Evolutionary conservation across 176 grass and related monocot species (phyloP), one percentile per base, ranked within the genome.

Genomic region (Phoenix dactylifera): DNA sequence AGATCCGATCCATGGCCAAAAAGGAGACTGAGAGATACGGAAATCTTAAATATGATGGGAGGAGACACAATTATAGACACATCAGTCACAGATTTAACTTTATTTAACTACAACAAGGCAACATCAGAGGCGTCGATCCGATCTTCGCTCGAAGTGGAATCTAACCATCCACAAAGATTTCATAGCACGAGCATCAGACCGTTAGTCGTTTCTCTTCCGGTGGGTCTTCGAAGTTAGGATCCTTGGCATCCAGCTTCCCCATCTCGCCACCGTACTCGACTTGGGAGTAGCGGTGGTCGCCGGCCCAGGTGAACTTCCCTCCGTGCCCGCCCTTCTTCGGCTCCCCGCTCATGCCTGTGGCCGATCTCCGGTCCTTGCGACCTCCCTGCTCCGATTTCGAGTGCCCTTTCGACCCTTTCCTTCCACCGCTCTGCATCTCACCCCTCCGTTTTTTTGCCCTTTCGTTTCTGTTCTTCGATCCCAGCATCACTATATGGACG

Each of bases 231-330:
- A 60, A 76, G 23, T 72, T 76, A 18, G 79, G 73, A 30, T 82
- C 80, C 17, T 72, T 72, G 18, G 62, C 54, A 54, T 77, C 80
- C 69, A 76, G 24, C 24, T 67, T 56, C 16, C 49, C 68, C 26
- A 72, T 77, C 56, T 68, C 62, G 20, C 59, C 52, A 18, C 62
- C 58, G 69, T 77, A 14, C 60, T 84, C 90, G 51, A 67, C 85
- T 54, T 86, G 79, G 30, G 64, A 39, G 58, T 54, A 72, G 52
- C 75, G 67, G 50, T 76, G 71, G 50, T 78, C 55, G 66, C 91
- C 91, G 59, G 79, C 91, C 91, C 91, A 96, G 19, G 91, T 96
- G 83, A 90, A 96, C 76, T 90, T 96, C 39, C 86, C 92, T 52
- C 92, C 92, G 58, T 89, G 83, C 26, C 92, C 87, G 65, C 92